Evolutionary conservation across 2,329 filamentous ascomycete genomes (phyloP).

Genomic region (Fusarium sp.): DNA sequence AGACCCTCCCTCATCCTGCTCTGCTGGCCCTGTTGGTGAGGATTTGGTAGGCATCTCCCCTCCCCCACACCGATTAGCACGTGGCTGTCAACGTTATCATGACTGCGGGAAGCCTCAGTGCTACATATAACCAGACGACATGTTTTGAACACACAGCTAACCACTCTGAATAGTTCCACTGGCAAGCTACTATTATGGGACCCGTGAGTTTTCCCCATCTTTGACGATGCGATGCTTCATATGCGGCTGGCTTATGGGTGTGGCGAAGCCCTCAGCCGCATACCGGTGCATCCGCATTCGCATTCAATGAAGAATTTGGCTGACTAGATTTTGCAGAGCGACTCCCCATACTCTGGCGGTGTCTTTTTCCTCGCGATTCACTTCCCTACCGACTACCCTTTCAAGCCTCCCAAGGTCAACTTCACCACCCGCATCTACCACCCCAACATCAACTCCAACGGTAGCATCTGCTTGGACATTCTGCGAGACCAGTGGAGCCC

Average conservation of each 20-base stretch:
- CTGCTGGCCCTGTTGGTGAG: slow-evolving; percentile 95
- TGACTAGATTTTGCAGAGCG: slow-evolving; percentile 70
- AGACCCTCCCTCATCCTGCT: slow-evolving; percentile 98
- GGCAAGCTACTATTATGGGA: slow-evolving; percentile 99
- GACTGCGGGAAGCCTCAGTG: slow-evolving; percentile 19
- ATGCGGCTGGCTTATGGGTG: slow-evolving; percentile 17
- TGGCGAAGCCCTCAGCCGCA: slow-evolving; percentile 38
- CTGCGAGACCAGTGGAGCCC: slow-evolving; percentile 99
- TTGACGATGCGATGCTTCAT: slow-evolving; percentile 7
- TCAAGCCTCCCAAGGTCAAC: slow-evolving; percentile 99
- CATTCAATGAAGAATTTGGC: slow-evolving; percentile 35
- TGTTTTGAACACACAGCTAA: slow-evolving; percentile 41
- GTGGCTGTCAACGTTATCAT: slow-evolving; percentile 32
- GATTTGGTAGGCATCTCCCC: slow-evolving; percentile 83
- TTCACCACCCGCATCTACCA: slow-evolving; percentile 99
- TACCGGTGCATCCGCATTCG: slow-evolving; percentile 25
- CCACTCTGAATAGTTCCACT: slow-evolving; percentile 82
- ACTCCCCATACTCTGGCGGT: slow-evolving; percentile 97
- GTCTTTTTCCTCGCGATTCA: slow-evolving; percentile 99
- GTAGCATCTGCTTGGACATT: slow-evolving; percentile 98
- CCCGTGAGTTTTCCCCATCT: slow-evolving; percentile 74
- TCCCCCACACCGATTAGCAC: slow-evolving; percentile 44
- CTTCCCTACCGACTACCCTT: slow-evolving; percentile 99
- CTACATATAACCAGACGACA: neutral
- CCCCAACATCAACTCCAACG: slow-evolving; percentile 99